Evolutionary conservation across 108 stramenopile genomes (phyloP), one percentile per base, ranked within the genome.

Genomic region (Seminavis robusta): DNA sequence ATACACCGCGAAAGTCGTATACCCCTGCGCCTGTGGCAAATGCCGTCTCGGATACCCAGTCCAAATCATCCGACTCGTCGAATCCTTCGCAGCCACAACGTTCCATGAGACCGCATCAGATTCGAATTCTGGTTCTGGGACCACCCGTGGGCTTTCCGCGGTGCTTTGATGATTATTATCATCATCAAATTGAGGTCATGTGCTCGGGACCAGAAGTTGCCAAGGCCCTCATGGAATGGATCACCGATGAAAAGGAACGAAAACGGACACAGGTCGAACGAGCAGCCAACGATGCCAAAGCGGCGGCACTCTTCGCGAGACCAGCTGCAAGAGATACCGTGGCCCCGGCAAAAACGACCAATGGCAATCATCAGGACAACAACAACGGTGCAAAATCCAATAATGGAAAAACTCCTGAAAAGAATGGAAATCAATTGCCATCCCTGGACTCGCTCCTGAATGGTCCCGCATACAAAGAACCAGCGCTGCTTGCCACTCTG

Each of bases 131-230:
- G 4, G 85, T 86, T 0, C 45, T 86, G 6, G 85, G 85, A 0
- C 77, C 85, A 20, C 81, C 85, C 1, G 76, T 79, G 16, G 69
- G 66, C 0, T 74, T 77, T 58, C 80, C 80, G 0, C 58, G 63
- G 6, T 72, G 75, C 40, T 86, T 86, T 63, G 78, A 81, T 43
- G 71, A 69, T 13, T 86, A 82, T 60, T 73, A 61, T 23, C 76
- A 86, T 58, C 55, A 77, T 58, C 56, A 66, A 33, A 77, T 86
- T 32, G 85, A 86, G 61, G 46, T 68, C 11, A 86, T 86, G 85
- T 48, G 79, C 4, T 69, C 65, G 9, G 85, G 85, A 0, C 77
- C 76, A 15, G 80, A 86, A 49, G 77, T 81, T 20, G 77, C 76
- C 17, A 63, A 54, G 34, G 63, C 75, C 2, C 44, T 84, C 28